phyloP scores from a whole-genome alignment of 371 early-diverging fungal species.

The Mortierella sp. region DNA sequence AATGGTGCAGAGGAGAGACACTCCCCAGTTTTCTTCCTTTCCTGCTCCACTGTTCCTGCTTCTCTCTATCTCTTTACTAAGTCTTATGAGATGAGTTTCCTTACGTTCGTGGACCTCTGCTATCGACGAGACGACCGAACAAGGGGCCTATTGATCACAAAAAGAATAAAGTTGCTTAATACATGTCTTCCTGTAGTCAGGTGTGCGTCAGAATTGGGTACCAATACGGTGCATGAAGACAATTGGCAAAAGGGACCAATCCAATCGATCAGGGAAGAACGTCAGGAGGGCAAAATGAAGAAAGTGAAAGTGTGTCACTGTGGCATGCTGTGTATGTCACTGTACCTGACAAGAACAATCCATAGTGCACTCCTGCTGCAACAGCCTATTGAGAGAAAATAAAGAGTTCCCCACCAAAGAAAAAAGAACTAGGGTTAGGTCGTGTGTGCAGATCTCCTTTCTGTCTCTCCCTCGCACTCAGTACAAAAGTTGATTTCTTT shows the following conservation, averaged over 20 bases:
- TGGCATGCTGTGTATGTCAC: background rate
- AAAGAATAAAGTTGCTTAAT: background rate
- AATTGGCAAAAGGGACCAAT: background rate
- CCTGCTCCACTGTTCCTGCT: background rate
- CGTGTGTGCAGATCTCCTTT: background rate
- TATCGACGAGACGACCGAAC: slow-evolving; percentile 64
- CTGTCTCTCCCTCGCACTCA: background rate
- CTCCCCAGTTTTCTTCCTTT: background rate
- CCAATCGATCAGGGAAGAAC: background rate
- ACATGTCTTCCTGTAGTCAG: background rate
- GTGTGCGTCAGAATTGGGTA: background rate
- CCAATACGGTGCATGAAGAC: background rate
- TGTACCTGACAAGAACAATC: slow-evolving; percentile 55
- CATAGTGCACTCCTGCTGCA: slow-evolving; percentile 54
- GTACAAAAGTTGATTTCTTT: background rate
- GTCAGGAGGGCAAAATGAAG: background rate
- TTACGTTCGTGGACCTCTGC: slow-evolving; percentile 63
- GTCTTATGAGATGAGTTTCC: background rate
- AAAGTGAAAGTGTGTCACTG: background rate
- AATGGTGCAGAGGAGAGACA: background rate
- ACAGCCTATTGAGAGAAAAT: slow-evolving; percentile 20
- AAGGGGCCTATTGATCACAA: slow-evolving; percentile 61
- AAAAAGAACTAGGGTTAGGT: background rate
- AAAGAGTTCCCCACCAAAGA: background rate
- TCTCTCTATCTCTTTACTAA: background rate